A percentile compares a stretch with the other conserved stretches of the same genome.
phyloP scores from a whole-genome alignment of 2,329 filamentous ascomycete species.

The Neopestalotiopsis sp. region DNA sequence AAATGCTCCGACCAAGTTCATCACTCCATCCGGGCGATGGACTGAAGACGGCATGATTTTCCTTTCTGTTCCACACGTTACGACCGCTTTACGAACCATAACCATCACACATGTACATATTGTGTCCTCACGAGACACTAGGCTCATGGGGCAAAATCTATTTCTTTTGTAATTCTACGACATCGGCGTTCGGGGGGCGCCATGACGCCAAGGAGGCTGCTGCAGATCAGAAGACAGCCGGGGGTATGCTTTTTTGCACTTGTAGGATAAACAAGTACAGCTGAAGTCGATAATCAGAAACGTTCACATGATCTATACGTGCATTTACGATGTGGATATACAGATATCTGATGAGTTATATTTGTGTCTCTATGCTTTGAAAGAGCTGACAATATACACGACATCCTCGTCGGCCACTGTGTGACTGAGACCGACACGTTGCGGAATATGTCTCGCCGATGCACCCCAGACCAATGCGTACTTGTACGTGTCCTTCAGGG shows the following conservation, averaged over 20 bases:
- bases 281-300: slow-evolving; percentile 8
- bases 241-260: not conserved
- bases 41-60: not conserved
- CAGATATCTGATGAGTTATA: not conserved
- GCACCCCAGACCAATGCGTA: slow-evolving; percentile 98
- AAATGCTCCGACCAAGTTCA: slow-evolving; percentile 5
- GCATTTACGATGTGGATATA: not conserved
- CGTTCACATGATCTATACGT: not conserved
- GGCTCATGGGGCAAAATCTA: not conserved
- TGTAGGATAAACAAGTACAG: slow-evolving; percentile 9
- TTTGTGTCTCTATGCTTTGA: slow-evolving; percentile 53
- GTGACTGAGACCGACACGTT: slow-evolving; percentile 88
- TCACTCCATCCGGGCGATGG: not conserved
- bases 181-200: slow-evolving; percentile 6
- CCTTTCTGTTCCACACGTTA: not conserved
- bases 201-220: too few species aligned
- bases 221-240: not conserved
- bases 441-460: slow-evolving; percentile 91
- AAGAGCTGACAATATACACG: slow-evolving; percentile 70
- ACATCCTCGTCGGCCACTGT: slow-evolving; percentile 74
- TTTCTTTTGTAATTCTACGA: slow-evolving; percentile 7
- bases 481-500: slow-evolving; percentile 97
- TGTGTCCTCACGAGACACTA: not conserved
- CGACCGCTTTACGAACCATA: slow-evolving; percentile 12
- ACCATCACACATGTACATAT: slow-evolving; percentile 5